Percentiles rank a stretch among this genome's conserved stretches.
Evolutionary conservation across 179 eudicot species (phyloP).

Genomic region (Camellia oleifera): DNA sequence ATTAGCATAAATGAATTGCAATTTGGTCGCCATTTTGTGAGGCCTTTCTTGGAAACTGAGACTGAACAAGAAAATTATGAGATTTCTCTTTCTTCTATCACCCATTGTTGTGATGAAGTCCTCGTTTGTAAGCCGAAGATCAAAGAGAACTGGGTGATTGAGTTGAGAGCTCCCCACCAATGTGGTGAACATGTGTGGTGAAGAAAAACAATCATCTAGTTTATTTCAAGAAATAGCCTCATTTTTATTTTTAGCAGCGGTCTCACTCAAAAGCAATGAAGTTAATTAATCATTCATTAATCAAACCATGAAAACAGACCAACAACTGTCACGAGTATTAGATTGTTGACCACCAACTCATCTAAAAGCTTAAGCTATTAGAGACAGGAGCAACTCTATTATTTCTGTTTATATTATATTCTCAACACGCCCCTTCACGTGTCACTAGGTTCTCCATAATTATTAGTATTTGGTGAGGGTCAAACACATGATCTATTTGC

Average conservation of each 20-base stretch:
- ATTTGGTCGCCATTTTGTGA: neutral
- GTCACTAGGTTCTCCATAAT: no score
- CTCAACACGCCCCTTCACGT: no score
- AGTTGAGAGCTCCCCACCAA: neutral
- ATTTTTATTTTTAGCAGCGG: neutral
- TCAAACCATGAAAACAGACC: neutral
- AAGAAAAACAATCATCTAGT: neutral
- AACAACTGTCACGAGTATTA: neutral
- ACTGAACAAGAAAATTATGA: neutral
- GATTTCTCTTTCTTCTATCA: neutral
- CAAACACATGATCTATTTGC: no score
- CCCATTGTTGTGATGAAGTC: neutral
- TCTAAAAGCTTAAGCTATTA: no score
- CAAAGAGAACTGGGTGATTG: neutral
- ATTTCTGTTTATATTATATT: no score
- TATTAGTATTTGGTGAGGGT: no score
- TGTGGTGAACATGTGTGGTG: neutral
- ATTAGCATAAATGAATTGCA: neutral
- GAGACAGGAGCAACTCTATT: no score
- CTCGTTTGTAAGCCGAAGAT: constrained; percentile 1
- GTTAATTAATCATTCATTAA: neutral
- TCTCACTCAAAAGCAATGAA: neutral
- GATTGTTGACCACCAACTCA: no score
- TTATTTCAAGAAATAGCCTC: neutral
- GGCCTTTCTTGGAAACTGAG: neutral